Evolutionary conservation across 2,329 filamentous ascomycete species (phyloP), one percentile per base, ranked within the genome.

Genomic region (Aspergillus sp.): DNA sequence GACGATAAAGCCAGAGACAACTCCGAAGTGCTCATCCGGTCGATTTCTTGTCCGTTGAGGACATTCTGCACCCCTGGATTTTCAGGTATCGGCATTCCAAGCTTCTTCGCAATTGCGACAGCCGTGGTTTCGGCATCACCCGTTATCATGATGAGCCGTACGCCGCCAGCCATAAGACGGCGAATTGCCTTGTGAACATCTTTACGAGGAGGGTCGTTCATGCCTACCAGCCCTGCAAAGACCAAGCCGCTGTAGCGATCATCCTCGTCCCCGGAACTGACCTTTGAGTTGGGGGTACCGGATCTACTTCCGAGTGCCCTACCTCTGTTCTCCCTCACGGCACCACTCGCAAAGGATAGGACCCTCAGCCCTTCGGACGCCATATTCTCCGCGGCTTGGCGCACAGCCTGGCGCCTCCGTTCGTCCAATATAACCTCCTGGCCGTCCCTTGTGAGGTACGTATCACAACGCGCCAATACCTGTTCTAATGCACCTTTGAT

Each of bases 71-170:
- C 68, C 81, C 81, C 60, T 76, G 83, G 60, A 76, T 83, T 63
- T 79, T 79, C 54, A 82, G 84, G 78, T 56, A 98, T 85, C 2
- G 88, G 87, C 91, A 99, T 99, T 41, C 95, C 95, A n/a, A 99
- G 82, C 70, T 96, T 93, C 74, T 85, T 91, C 31, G 91, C 95
- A 71, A 99, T 98, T 0, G 95, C 95, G 46, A 97, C 82, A 2
- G 95, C 95, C 3, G 95, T 99, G 1, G 91, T 91, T 73, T 98
- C 92, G 15, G 95, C 91, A 73, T 99, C 95, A 58, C 95, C 95
- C 9, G 95, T 99, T 65, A 99, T 98, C 95, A 99, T 99, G 66
- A 99, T 96, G 48, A 99, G 91, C 73, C 92, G 95, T 62, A 99
- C 95, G 40, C 93, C 93, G 54, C 95, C 95, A 49, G 91, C 87